Base-by-base conservation (phyloP, 2,329 filamentous ascomycete genomes). In the Stachybotrys chartarum region DNA sequence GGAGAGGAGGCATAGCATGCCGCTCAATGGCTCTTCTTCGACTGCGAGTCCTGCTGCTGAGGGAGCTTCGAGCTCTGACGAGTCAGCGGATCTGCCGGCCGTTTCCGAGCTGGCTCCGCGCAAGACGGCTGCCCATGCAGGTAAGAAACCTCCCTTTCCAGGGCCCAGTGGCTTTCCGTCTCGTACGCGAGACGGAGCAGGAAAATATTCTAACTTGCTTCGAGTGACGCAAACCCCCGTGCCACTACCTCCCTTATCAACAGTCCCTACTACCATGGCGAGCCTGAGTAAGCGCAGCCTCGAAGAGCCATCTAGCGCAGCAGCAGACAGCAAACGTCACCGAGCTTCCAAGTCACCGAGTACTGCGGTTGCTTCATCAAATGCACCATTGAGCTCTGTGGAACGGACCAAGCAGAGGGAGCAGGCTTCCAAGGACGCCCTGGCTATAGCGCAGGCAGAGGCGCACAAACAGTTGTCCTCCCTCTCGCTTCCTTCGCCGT, bases 1-100 rank as follows among this genome's bases (percentile, higher is more conserved):
- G 71, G 64, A 67, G 54, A 51, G 56, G 24, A 58, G 52, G n/a
- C 52, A 55, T 24, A 42, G 48, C 30, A 42, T 39, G 24, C 24
- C 14, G 31, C 24, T 17, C 32, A 42, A 7, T 42, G 44, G 50
- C 32, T 10, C 17, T 30, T 30, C 17, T 58, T 57, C 7, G 16
- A 7, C 14, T 1, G 49, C 42, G 18, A 54, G 47, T 48, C 49
- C 35, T 18, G 39, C 17, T 31, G n/a, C 30, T 8, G 50, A 51
- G 7, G 50, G 32, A 30, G 31, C 50, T 30, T 7, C 16, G 8
- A 51, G 50, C n/a, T 52, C 49, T 5, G 49, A 35, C 32, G 49
- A 44, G 16, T 54, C 50, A 42, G 50, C 31, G 8, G 35, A 17
- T 18, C 12, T 52, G 50, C 50, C 50, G 18, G 24, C 49, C 32